These are phyloP conservation scores for Cladosporium sp. DNA, from an alignment of 2,329 filamentous ascomycete species.

Conservation along the genomic window DNA sequence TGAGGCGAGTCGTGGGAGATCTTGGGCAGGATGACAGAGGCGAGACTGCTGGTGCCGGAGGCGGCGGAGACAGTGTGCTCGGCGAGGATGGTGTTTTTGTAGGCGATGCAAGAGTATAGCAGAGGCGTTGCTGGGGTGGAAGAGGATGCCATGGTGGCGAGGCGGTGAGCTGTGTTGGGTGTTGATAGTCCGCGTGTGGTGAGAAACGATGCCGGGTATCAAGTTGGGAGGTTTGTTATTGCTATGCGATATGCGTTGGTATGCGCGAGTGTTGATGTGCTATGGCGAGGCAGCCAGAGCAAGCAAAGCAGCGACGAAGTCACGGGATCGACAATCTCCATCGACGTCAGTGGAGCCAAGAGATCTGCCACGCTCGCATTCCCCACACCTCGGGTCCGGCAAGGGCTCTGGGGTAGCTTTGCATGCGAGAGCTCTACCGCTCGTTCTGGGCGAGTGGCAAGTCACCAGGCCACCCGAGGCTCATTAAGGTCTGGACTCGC, in stretches of 20 bases:
- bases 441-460: background rate
- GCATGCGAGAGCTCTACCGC: background rate
- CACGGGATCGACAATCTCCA: no score
- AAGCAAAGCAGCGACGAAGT: slow-evolving; percentile 2
- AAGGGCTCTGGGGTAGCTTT: background rate
- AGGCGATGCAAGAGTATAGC: slow-evolving; percentile 74
- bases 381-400: no score
- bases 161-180: background rate
- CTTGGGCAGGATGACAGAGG: slow-evolving; percentile 91
- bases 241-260: background rate
- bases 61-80: slow-evolving; percentile 87
- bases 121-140: slow-evolving; percentile 32
- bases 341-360: background rate
- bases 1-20: slow-evolving; percentile 75
- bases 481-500: background rate
- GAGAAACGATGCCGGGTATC: background rate
- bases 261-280: background rate
- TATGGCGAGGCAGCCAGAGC: background rate
- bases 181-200: background rate
- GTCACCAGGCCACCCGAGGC: background rate
- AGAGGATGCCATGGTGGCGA: slow-evolving; percentile 32
- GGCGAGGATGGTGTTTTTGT: slow-evolving; percentile 86
- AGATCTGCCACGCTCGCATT: background rate
- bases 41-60: slow-evolving; percentile 78
- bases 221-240: background rate